A percentile compares a stretch with the other conserved stretches of the same genome.
Evolutionary conservation across 2,329 filamentous ascomycete genomes (phyloP).

Genomic region (Beauveria sp.): DNA sequence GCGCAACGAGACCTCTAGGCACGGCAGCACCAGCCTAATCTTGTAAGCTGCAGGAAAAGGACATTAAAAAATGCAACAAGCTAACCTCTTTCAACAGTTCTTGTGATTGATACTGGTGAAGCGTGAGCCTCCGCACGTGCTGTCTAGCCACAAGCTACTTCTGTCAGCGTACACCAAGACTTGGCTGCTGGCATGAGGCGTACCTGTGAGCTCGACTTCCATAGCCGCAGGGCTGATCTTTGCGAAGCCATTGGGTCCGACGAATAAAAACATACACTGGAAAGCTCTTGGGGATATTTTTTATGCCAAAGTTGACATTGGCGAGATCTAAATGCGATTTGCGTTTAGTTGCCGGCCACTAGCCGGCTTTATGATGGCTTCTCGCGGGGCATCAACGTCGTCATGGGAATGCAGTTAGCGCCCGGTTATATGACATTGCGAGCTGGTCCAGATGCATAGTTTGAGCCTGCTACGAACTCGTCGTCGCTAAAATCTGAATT

Average conservation of each 20-base stretch:
- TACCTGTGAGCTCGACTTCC: constrained; percentile 6
- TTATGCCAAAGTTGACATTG: not conserved
- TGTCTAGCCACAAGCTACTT: constrained; percentile 1
- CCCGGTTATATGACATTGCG: constrained; percentile 2
- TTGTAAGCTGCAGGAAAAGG: not conserved
- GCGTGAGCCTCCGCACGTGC: constrained; percentile 17
- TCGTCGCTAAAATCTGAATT: not conserved
- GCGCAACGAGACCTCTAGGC: constrained; percentile 18
- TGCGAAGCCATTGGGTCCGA: not conserved
- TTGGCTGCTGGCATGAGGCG: not conserved
- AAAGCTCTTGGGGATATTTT: not conserved
- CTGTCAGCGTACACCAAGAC: not conserved
- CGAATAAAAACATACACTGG: not conserved
- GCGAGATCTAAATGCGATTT: not conserved
- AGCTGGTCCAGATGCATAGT: not conserved
- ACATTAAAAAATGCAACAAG: not conserved
- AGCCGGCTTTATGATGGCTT: constrained; percentile 9
- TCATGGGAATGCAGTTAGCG: not conserved
- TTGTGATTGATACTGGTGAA: constrained; percentile 24
- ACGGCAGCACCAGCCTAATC: constrained; percentile 20
- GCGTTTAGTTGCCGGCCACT: not conserved
- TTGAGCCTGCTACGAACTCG: not conserved
- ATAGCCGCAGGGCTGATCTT: not conserved
- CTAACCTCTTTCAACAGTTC: constrained; percentile 20
- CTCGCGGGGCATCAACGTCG: not conserved